These are phyloP conservation scores for Puccinia polysora DNA, from an alignment of 1,284 basidiomycete genomes.

Conservation along the genomic window DNA sequence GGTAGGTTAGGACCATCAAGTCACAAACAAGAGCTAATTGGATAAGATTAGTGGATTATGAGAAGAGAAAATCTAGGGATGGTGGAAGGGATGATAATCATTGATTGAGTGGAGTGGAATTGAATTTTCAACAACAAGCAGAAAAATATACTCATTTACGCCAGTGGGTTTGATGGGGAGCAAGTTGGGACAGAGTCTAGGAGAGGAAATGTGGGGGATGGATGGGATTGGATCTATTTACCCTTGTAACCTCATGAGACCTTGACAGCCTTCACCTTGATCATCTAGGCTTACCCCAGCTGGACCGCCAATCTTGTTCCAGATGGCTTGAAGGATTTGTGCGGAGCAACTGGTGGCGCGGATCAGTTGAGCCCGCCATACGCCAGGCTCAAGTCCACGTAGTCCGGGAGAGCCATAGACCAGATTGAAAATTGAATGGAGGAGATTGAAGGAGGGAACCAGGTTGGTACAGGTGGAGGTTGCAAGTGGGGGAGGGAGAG, in stretches of 20 bases:
- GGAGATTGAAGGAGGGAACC: constrained; percentile 38
- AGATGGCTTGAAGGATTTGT: constrained; percentile 33
- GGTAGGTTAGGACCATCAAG: no score
- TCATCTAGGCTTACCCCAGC: constrained; percentile 33
- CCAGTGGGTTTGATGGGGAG: neutral
- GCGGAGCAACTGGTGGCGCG: constrained; percentile 21
- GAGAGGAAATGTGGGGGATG: neutral
- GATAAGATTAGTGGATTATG: no score
- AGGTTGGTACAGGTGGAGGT: constrained; percentile 42
- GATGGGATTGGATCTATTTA: neutral
- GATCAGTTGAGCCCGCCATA: constrained; percentile 40
- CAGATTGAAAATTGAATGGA: constrained; percentile 25
- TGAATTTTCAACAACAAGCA: neutral
- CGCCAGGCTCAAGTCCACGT: constrained; percentile 33
- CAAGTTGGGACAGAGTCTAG: neutral
- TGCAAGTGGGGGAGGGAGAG: constrained; percentile 38
- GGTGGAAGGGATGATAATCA: neutral
- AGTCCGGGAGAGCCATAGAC: constrained; percentile 16
- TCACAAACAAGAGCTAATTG: no score
- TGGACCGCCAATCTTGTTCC: constrained; percentile 30
- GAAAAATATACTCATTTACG: neutral
- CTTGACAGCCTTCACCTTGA: constrained; percentile 28
- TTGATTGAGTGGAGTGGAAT: neutral
- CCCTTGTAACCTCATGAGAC: constrained; percentile 42
- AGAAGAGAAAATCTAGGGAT: neutral